Evolutionary conservation across 345 rosid species (phyloP), one percentile per base, ranked within the genome.

Genomic region (Erodium maritimum): DNA sequence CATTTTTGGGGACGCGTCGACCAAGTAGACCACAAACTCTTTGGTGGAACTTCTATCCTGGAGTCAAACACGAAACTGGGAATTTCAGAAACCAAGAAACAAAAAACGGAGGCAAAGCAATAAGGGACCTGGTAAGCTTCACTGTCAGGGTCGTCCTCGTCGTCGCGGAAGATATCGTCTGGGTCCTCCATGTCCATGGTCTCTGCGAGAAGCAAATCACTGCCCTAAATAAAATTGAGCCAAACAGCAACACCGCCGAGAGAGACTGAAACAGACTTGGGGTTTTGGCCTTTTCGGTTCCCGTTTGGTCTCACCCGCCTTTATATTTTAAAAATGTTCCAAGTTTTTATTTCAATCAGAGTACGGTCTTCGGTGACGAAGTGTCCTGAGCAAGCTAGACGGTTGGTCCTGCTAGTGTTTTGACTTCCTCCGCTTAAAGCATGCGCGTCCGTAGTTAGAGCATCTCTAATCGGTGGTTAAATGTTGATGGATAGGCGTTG

Each of bases 1-100:
- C 96, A 93, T 89, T 73, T 84, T 87, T 57, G 94, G 94, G 59
- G 97, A 87, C 74, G 95, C 95, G 56, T 89, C 95, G 23, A 93
- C 81, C 62, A 89, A 77, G 67, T 82, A 83, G 54, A 89, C 95
- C 33, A 71, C 76, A 54, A 83, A 77, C 46, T 89, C 95, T 63
- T 93, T 89, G 23, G 85, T 80, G 23, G 88, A 65, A 23, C 76
- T 86, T 56, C 72, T 79, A 59, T 70, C 83, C 91, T 83, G 83
- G 52, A 13, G 33, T 33, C 19, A 45, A 17, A 64, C 54, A 65
- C 24, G 52, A 58, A 54, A 50, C n/a, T 1, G 2, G 4, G 57
- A 37, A 17, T 0, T 24, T 50, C 5, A 17, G 19, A 29, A n/a
- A 11, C 17, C n/a, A 25, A 6, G 21, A 14, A 20, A 50, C 5